phyloP scores from a whole-genome alignment of 345 rosid species.

The Durio zibethinus region DNA sequence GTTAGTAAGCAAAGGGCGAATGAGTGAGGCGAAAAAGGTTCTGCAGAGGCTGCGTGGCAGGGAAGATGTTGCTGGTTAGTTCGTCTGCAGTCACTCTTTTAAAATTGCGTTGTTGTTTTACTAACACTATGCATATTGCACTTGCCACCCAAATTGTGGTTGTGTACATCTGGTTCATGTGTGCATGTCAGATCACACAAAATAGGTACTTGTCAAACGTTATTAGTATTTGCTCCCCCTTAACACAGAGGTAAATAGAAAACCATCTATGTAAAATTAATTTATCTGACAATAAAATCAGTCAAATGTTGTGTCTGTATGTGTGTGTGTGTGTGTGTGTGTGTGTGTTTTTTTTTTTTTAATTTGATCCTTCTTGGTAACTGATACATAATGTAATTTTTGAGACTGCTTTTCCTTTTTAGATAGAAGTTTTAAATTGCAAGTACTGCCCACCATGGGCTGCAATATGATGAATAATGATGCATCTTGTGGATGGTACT shows the following conservation, averaged over 20 bases:
- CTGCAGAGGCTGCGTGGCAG: constrained; percentile 72
- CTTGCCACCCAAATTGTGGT: neutral
- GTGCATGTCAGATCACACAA: neutral
- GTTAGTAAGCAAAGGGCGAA: constrained; percentile 94
- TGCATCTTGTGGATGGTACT: neutral
- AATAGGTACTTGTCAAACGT: neutral
- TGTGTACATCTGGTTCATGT: neutral
- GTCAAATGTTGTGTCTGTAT: neutral
- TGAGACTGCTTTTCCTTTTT: neutral
- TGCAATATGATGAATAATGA: neutral
- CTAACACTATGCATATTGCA: neutral
- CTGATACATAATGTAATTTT: neutral
- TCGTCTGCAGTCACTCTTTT: constrained; percentile 9
- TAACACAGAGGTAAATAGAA: neutral
- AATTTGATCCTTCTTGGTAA: neutral
- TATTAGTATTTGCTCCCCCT: neutral
- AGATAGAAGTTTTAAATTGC: neutral
- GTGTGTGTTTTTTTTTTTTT: neutral
- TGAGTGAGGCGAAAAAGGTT: constrained; percentile 87
- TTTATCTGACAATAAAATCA: constrained; percentile 6
- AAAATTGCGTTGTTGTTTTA: neutral
- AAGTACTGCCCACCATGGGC: neutral
- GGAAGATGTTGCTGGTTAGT: constrained; percentile 90
- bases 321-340: neutral
- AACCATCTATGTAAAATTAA: neutral